These are phyloP conservation scores for Aristolochia fimbriata DNA, from an alignment of 164 flowering plant genomes.

Conservation along the genomic window DNA sequence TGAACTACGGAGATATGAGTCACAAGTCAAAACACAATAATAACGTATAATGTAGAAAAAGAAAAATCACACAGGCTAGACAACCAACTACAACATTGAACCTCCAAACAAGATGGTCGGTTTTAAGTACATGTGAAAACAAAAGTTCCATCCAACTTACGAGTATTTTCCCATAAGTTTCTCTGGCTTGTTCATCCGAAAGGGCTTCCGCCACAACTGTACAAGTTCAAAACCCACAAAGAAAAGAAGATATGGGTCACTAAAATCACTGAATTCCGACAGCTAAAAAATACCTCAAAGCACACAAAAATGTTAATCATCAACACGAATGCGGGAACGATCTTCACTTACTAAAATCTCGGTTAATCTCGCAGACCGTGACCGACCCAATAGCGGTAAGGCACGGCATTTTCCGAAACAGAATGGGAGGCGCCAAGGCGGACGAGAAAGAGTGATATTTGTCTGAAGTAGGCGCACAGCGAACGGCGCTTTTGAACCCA, in stretches of 20 bases:
- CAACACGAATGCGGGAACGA: background rate
- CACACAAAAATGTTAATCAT: conserved; percentile 8
- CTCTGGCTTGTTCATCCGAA: conserved; percentile 59
- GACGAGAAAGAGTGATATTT: no score
- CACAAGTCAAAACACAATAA: background rate
- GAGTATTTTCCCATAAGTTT: conserved; percentile 66
- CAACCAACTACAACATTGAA: background rate
- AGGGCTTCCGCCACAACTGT: conserved; percentile 57
- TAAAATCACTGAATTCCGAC: background rate
- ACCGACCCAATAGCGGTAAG: conserved; percentile 69
- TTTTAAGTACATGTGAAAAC: background rate
- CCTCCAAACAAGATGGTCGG: background rate
- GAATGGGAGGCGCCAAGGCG: no score
- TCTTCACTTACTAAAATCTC: conserved; percentile 53
- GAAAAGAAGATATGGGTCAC: background rate
- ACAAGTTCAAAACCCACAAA: background rate
- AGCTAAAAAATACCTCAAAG: background rate
- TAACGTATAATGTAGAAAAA: background rate
- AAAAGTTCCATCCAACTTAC: conserved; percentile 19
- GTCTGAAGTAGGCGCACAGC: no score
- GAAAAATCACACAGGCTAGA: background rate
- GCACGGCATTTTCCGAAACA: conserved; percentile 43
- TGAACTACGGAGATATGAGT: background rate
- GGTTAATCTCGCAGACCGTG: conserved; percentile 84
- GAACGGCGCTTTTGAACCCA: no score